Percentiles rank a stretch among this genome's conserved stretches.
Conservation (phyloP, 2,329 filamentous ascomycete species). For the Helotiales sp. region DNA sequence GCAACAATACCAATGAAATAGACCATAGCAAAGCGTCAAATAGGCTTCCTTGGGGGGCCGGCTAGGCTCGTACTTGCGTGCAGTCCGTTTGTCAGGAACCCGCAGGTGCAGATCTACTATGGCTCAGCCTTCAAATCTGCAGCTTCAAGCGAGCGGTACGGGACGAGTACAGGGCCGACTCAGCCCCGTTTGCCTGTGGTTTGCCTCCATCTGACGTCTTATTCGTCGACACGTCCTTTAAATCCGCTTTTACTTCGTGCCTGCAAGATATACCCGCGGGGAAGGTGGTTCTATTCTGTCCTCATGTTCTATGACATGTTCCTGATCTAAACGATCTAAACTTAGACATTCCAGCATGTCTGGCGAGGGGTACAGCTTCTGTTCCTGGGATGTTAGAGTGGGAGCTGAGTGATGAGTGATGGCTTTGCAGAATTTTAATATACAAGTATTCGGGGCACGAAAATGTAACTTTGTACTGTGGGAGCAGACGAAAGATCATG, state of each 20-base stretch:
- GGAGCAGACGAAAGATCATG: background rate
- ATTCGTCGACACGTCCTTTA: background rate
- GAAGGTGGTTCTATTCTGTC: background rate
- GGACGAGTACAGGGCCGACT: background rate
- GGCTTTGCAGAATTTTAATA: constrained; percentile 2
- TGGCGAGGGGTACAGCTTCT: background rate
- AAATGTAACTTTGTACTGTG: background rate
- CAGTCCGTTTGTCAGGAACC: constrained; percentile 5
- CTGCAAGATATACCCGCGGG: background rate
- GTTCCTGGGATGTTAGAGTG: too few relatives aligned
- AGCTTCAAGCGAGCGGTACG: background rate
- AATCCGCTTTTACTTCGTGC: background rate
- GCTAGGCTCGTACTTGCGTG: background rate
- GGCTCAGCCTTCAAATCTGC: constrained; percentile 6
- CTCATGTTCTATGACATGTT: background rate
- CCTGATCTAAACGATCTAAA: background rate
- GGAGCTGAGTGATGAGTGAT: background rate
- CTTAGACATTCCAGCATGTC: background rate
- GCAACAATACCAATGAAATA: background rate
- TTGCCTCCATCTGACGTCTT: too few relatives aligned
- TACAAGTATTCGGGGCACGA: background rate
- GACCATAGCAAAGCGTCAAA: background rate
- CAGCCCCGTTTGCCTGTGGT: background rate
- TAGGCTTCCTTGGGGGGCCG: background rate
- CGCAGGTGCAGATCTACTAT: constrained; percentile 3